Evolutionary conservation across 768 basidiomycete genomes (phyloP), one percentile per base, ranked within the genome.

Genomic region (Xerocomus potaroensis): DNA sequence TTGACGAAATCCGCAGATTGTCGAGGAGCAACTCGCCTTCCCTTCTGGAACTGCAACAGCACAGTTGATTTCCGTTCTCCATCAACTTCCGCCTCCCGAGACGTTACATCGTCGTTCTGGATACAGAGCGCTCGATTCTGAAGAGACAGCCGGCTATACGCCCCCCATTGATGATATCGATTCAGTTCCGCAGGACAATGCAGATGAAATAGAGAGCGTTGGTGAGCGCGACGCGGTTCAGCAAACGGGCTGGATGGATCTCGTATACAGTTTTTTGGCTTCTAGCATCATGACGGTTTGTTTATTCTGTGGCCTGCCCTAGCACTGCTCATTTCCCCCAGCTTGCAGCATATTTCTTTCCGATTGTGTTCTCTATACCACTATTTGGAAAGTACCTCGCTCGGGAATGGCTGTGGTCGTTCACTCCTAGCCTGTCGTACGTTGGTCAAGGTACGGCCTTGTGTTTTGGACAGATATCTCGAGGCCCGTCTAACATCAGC

Each of bases 41-140:
- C 95, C 95, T 2, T 92, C 90, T 1, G 95, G 95, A 24, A 95
- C 94, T 14, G 94, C 94, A 1, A 98, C 95, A 2, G 94, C 94
- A 5, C 94, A 96, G 54, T 74, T 98, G 10, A 91, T 98, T 38
- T 86, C 91, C 3, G 88, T 96, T 11, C 74, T 98, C 12, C 92
- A 97, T 59, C 70, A 80, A 48, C 67, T 85, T 29, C 87, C 87
- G 1, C 80, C 81, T 24, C 83, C 86, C 16, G 76, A 82, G 14
- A 73, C 79, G 1, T 43, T 82, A n/a, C 74, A 77, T 15, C 76
- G 62, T 29, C 75, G 86, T 48, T 61, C 58, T 12, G 85, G 80
- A 7, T 90, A 90, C 56, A 73, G 68, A 23, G 69, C 49, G 6
- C 48, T 61, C 1, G 64, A 67, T 15, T 61, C 60, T 3, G 68